Percentiles rank a stretch among this genome's conserved stretches.
phyloP scores from a whole-genome alignment of 805 yeast genomes.

The Teunomyces tritomae region DNA sequence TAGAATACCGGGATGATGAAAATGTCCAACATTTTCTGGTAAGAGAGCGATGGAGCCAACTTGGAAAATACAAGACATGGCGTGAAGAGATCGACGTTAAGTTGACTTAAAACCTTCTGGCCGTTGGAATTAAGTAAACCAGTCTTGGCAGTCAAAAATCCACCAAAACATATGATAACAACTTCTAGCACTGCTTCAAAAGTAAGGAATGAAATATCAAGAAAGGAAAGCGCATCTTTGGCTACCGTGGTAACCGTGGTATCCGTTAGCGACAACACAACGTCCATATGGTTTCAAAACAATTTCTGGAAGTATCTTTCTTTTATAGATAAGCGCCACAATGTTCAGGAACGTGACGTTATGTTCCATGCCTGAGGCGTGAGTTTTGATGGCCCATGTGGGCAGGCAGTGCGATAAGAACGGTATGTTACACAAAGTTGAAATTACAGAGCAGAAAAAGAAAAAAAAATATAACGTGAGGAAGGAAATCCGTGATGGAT shows the following conservation, averaged over 20 bases:
- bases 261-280: not conserved
- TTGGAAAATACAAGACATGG: slow-evolving; percentile 93
- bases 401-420: not conserved
- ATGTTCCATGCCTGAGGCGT: not conserved
- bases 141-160: slow-evolving; percentile 76
- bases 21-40: slow-evolving; percentile 76
- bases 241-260: not conserved
- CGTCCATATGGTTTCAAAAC: not conserved
- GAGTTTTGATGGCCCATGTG: not conserved
- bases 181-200: slow-evolving; percentile 92
- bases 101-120: slow-evolving; percentile 71
- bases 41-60: slow-evolving; percentile 61
- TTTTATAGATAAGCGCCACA: not conserved
- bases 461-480: not conserved
- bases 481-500: not conserved
- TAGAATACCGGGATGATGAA: slow-evolving; percentile 81
- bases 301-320: not conserved
- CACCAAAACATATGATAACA: slow-evolving; percentile 79
- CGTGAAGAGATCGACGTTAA: slow-evolving; percentile 90
- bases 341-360: not conserved
- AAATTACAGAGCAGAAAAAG: not conserved
- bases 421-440: not conserved
- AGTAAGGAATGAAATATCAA: slow-evolving; percentile 61
- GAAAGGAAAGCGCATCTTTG: slow-evolving; percentile 28
- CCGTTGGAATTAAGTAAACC: slow-evolving; percentile 68